phyloP scores from a whole-genome alignment of 306 rosid genomes.

The Lotus japonicus region DNA sequence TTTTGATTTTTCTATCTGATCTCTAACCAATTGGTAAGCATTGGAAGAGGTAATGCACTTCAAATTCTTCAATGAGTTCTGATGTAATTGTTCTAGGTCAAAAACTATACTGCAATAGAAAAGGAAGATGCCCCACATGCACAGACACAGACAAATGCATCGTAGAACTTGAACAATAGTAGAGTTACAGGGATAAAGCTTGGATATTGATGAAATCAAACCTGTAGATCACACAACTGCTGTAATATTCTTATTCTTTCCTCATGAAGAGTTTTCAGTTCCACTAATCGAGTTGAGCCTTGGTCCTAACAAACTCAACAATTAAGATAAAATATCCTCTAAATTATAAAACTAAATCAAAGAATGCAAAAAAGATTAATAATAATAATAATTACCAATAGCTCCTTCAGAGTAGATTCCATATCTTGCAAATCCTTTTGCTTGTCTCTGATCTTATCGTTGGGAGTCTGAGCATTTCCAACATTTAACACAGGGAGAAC shows the following conservation, averaged over 20 bases:
- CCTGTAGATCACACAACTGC: slow-evolving; percentile 73
- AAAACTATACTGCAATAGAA: neutral
- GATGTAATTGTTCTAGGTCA: slow-evolving; percentile 30
- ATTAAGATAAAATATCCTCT: slow-evolving; percentile 9
- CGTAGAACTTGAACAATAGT: neutral
- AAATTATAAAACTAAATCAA: neutral
- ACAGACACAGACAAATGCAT: neutral
- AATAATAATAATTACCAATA: slow-evolving; percentile 48
- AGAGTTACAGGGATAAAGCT: neutral
- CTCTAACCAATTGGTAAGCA: slow-evolving; percentile 61
- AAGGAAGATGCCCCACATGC: neutral
- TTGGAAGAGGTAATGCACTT: slow-evolving; percentile 63
- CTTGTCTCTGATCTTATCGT: slow-evolving; percentile 67
- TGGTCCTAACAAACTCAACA: slow-evolving; percentile 51
- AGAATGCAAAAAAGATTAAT: neutral
- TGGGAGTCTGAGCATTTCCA: slow-evolving; percentile 45
- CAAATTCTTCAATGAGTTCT: slow-evolving; percentile 76
- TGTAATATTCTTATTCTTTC: slow-evolving; percentile 69
- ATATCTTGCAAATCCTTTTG: slow-evolving; percentile 82
- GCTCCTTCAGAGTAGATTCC: slow-evolving; percentile 77
- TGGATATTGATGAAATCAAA: slow-evolving; percentile 28
- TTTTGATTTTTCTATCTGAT: slow-evolving; percentile 72
- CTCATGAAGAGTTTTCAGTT: slow-evolving; percentile 68
- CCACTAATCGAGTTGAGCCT: slow-evolving; percentile 53
- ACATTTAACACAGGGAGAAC: slow-evolving; percentile 63